These are phyloP conservation scores for Cordyceps cicadae DNA, from an alignment of 2,329 filamentous ascomycete species.

Conservation along the genomic window DNA sequence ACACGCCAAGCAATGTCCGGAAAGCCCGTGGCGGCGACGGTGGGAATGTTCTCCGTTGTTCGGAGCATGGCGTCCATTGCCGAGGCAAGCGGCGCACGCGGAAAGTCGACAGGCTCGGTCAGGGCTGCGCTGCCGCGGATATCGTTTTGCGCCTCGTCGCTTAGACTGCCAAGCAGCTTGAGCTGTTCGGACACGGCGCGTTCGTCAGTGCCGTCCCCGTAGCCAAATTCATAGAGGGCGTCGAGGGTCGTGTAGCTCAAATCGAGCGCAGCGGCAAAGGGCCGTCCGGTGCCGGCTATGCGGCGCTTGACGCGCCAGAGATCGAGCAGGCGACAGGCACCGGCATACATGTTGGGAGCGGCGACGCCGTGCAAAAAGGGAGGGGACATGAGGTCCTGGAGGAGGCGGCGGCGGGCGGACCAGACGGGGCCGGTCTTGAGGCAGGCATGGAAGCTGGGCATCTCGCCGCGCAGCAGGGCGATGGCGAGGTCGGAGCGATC, in stretches of 20 bases:
- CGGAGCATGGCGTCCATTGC: conserved; percentile 2
- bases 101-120: neutral
- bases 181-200: neutral
- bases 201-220: conserved; percentile 17
- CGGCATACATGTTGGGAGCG: conserved; percentile 26
- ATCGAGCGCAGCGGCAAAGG: conserved; percentile 19
- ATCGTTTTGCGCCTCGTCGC: neutral
- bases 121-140: neutral
- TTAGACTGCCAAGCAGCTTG: neutral
- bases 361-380: conserved; percentile 23
- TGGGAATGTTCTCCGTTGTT: neutral
- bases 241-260: conserved; percentile 26
- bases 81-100: neutral
- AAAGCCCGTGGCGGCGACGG: conserved; percentile 6
- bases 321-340: conserved; percentile 22
- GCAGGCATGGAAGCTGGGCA: conserved; percentile 26
- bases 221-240: conserved; percentile 22
- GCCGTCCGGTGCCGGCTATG: conserved; percentile 18
- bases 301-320: conserved; percentile 27
- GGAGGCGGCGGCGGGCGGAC: conserved; percentile 25
- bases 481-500: conserved; percentile 30
- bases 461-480: conserved; percentile 24
- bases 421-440: conserved; percentile 24
- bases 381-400: conserved; percentile 31
- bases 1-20: neutral